These are phyloP conservation scores for Helianthus tuberosus DNA, from an alignment of 129 eudicot species.

Conservation along the genomic window DNA sequence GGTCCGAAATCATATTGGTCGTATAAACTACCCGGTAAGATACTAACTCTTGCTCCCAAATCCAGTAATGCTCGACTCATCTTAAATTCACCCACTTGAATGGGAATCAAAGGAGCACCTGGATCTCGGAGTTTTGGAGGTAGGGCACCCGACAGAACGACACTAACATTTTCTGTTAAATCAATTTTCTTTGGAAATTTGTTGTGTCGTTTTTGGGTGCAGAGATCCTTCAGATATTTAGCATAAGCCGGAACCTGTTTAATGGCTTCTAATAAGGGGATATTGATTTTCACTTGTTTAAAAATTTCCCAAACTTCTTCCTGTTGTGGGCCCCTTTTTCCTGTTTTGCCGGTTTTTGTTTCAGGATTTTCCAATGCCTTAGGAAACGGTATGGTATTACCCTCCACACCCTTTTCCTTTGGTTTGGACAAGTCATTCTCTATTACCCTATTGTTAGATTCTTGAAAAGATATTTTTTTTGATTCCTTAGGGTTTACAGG, in stretches of 20 bases:
- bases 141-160: not conserved
- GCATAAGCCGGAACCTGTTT: not conserved
- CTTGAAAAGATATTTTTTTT: not conserved
- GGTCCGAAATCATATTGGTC: constrained; percentile 6
- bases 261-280: not conserved
- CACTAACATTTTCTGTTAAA: not conserved
- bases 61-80: not conserved
- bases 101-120: not conserved
- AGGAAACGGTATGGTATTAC: not conserved
- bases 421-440: not conserved
- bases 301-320: not conserved
- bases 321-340: not conserved
- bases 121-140: constrained; percentile 7
- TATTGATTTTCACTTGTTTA: not conserved
- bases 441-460: not conserved
- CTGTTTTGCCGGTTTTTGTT: not conserved
- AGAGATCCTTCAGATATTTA: not conserved
- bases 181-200: not conserved
- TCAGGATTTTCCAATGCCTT: not conserved
- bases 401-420: not conserved
- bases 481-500: too few relatives aligned
- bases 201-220: not conserved
- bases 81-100: not conserved
- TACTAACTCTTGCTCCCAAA: not conserved
- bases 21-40: not conserved